phyloP scores from a whole-genome alignment of 495 filamentous ascomycete species.

The Xylaria cubensis region DNA sequence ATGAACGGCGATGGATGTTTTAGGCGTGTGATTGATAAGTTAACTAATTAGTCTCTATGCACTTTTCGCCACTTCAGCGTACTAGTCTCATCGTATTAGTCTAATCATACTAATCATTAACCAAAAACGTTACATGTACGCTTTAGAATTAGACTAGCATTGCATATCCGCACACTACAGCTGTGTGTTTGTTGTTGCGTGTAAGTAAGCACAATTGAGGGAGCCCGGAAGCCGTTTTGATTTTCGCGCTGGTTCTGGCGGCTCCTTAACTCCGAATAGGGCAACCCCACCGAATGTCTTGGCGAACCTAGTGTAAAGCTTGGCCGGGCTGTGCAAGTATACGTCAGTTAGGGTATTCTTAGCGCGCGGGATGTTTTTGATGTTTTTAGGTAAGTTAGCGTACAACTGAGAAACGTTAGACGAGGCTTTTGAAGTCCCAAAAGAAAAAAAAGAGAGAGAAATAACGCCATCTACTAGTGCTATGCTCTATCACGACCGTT shows the following conservation, averaged over 20 bases:
- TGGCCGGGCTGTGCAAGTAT: conserved; percentile 23
- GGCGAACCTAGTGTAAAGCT: conserved; percentile 22
- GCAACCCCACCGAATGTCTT: conserved; percentile 22
- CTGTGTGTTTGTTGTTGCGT: background rate
- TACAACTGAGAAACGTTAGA: background rate
- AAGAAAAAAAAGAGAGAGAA: background rate
- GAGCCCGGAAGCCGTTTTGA: conserved; percentile 5
- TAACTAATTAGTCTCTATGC: background rate
- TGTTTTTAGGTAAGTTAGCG: background rate
- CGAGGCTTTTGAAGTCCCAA: background rate
- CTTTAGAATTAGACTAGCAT: conserved; percentile 1
- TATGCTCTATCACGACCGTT: background rate
- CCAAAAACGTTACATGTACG: background rate
- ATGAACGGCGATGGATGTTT: background rate
- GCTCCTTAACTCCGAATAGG: conserved; percentile 15
- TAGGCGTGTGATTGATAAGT: background rate
- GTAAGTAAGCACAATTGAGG: conserved; percentile 18
- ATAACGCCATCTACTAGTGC: background rate
- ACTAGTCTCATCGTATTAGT: background rate
- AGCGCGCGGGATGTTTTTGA: conserved; percentile 12
- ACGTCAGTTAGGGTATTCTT: background rate
- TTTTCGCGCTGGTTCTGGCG: conserved; percentile 4
- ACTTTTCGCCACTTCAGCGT: background rate
- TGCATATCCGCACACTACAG: conserved; percentile 7
- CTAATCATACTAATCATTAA: background rate